These are phyloP conservation scores for Leucocoprinus birnbaumii DNA, from an alignment of 768 basidiomycete genomes.

Conservation along the genomic window DNA sequence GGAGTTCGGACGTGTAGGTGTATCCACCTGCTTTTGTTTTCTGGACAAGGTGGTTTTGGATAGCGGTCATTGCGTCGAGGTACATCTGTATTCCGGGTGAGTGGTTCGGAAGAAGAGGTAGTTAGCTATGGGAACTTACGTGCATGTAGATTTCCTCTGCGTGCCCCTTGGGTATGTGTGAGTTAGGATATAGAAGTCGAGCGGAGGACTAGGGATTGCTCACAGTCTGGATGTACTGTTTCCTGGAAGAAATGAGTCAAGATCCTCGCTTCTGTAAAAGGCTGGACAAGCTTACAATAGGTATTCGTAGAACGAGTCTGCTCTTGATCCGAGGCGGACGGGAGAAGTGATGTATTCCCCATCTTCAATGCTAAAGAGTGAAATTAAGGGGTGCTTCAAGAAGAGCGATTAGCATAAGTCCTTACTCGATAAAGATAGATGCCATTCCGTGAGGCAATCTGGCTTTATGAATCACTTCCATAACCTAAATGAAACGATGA, in stretches of 20 bases:
- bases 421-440: constrained; percentile 81
- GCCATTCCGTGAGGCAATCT: constrained; percentile 70
- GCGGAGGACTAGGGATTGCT: constrained; percentile 5
- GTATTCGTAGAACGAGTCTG: constrained; percentile 94
- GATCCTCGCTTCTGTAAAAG: not conserved
- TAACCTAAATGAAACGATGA: constrained; percentile 34
- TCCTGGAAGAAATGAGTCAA: constrained; percentile 31
- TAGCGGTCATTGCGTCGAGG: constrained; percentile 77
- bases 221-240: constrained; percentile 84
- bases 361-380: constrained; percentile 28
- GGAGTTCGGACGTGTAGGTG: constrained; percentile 80
- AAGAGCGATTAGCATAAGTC: not conserved
- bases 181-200: not conserved
- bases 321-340: constrained; percentile 88
- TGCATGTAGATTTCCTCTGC: constrained; percentile 44
- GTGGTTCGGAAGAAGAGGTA: not conserved
- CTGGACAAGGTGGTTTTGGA: constrained; percentile 72
- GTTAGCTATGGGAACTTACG: constrained; percentile 12
- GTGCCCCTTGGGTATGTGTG: constrained; percentile 43
- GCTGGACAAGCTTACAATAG: constrained; percentile 51
- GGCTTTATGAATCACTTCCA: constrained; percentile 65
- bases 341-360: constrained; percentile 56
- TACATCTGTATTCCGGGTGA: constrained; percentile 66
- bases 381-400: not conserved
- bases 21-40: constrained; percentile 56